Percentiles rank a stretch among this genome's conserved stretches.
phyloP scores from a whole-genome alignment of 352 stramenopile genomes.

The Blastocystis sp. region DNA sequence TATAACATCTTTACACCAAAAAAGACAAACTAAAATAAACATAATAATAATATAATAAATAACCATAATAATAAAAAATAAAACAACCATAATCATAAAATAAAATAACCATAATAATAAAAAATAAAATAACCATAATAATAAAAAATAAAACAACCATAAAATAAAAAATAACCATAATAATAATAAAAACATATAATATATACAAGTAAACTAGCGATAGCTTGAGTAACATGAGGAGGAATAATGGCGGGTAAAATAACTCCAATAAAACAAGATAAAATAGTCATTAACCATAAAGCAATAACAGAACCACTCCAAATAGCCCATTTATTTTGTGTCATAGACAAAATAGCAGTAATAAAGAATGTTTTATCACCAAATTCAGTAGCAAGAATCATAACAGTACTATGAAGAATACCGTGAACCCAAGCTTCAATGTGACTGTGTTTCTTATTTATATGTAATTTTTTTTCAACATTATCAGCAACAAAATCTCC shows the following conservation, averaged over 20 bases:
- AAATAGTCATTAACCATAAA: slow-evolving; percentile 82
- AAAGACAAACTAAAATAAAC: slow-evolving; percentile 59
- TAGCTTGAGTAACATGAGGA: slow-evolving; percentile 56
- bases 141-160: too few relatives aligned
- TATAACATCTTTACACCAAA: slow-evolving; percentile 63
- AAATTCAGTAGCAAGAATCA: slow-evolving; percentile 93
- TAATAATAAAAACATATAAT: neutral
- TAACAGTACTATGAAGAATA: slow-evolving; percentile 66
- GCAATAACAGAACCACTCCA: slow-evolving; percentile 77
- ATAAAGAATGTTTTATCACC: slow-evolving; percentile 99
- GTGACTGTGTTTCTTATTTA: too few relatives aligned
- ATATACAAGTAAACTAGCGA: slow-evolving; percentile 53
- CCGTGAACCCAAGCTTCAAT: slow-evolving; percentile 43
- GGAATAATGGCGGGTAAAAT: slow-evolving; percentile 62
- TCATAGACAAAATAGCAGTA: slow-evolving; percentile 80
- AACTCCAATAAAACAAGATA: slow-evolving; percentile 83
- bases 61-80: too few relatives aligned
- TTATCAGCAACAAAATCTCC: too few relatives aligned
- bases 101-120: too few relatives aligned
- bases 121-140: too few relatives aligned
- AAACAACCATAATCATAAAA: too few relatives aligned
- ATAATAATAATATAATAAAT: too few relatives aligned
- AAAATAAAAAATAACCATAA: too few relatives aligned
- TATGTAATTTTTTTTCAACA: too few relatives aligned
- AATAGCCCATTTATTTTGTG: slow-evolving; percentile 73